A percentile compares a stretch with the other conserved stretches of the same genome.
Conservation (phyloP, 306 rosid species). For the Senna siamea region DNA sequence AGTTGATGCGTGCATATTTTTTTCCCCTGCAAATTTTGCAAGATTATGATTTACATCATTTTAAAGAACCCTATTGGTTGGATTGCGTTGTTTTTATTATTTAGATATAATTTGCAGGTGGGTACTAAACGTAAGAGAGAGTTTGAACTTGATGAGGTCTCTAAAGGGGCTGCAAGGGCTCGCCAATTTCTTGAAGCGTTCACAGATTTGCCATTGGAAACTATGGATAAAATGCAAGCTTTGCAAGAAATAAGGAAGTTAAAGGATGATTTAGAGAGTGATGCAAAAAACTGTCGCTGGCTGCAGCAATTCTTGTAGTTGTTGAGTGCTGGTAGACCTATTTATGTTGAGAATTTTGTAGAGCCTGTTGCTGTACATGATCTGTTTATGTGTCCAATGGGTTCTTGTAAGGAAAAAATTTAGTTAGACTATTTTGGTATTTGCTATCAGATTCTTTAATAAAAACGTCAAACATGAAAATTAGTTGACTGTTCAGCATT, state of each 20-base stretch:
- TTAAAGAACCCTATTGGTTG: neutral
- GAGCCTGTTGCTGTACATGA: conserved; percentile 38
- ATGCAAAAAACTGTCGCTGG: conserved; percentile 72
- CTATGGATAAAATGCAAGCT: conserved; percentile 73
- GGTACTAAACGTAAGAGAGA: conserved; percentile 82
- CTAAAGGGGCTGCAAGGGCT: conserved; percentile 76
- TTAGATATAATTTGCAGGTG: conserved; percentile 48
- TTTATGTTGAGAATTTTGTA: conserved; percentile 40
- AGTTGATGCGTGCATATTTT: neutral
- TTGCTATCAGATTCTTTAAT: neutral
- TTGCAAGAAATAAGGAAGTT: conserved; percentile 62
- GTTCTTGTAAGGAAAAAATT: neutral
- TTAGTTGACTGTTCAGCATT: too few relatives aligned
- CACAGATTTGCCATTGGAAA: conserved; percentile 68
- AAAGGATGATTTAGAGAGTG: conserved; percentile 72
- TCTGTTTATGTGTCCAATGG: conserved; percentile 35
- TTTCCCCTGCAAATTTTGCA: conserved; percentile 19
- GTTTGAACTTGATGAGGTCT: conserved; percentile 60
- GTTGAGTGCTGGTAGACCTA: conserved; percentile 21
- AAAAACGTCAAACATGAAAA: neutral
- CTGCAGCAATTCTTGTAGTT: conserved; percentile 71
- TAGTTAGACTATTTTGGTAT: neutral
- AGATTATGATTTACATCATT: neutral
- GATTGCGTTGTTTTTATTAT: conserved; percentile 25
- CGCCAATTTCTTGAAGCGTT: conserved; percentile 73